Conservation (phyloP, 1,284 basidiomycete genomes). For the Puccinia polysora region DNA sequence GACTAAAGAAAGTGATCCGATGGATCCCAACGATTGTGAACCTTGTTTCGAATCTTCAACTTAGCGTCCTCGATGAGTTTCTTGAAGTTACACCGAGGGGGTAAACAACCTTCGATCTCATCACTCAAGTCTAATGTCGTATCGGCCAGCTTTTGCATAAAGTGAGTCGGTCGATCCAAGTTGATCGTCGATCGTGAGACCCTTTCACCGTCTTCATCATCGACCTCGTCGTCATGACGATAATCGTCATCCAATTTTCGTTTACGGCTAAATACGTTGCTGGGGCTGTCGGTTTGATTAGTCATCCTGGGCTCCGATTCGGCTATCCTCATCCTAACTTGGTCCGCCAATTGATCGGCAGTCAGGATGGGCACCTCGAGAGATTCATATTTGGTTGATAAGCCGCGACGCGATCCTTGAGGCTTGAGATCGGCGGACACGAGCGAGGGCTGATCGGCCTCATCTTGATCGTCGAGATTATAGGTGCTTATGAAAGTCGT, state of each 20-base stretch:
- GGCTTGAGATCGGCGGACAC: no score
- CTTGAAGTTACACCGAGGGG: constrained; percentile 25
- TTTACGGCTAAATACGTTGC: constrained; percentile 25
- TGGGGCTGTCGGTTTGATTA: not conserved
- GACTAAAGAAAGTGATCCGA: no score
- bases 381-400: not conserved
- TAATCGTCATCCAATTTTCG: not conserved
- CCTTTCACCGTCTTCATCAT: no score
- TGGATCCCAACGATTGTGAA: not conserved
- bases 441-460: not conserved
- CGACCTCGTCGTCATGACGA: no score
- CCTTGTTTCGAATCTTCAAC: not conserved
- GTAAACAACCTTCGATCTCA: constrained; percentile 15
- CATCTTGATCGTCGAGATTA: not conserved
- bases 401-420: no score
- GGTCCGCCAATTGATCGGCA: not conserved
- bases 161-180: not conserved
- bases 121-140: constrained; percentile 11
- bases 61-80: constrained; percentile 16
- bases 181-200: no score
- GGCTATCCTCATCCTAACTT: constrained; percentile 14
- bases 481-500: not conserved
- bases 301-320: not conserved
- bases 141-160: constrained; percentile 30
- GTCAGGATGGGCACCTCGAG: not conserved